Base-by-base conservation (phyloP, 495 filamentous ascomycete genomes). In the Parmelia sp. region DNA sequence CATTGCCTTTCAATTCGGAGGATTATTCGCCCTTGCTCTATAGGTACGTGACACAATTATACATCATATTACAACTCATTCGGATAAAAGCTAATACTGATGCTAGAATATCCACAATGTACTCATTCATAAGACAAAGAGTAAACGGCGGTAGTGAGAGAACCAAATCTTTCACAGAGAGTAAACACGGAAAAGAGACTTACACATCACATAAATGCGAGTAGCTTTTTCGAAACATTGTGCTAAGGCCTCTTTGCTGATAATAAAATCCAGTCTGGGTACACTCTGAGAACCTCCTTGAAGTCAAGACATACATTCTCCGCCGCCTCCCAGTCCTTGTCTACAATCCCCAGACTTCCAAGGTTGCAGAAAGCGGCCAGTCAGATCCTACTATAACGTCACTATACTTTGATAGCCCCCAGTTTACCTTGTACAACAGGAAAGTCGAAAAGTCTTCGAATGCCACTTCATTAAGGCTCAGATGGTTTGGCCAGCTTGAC, bases 301-400 rank as follows among this genome's bases (percentile, higher is more conserved):
- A 98, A 76, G 90, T 96, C 66, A 97, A 97, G 78, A 97, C 94
- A 17, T 87, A 88, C 61, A 94, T 98, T 63, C 82, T 97, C 9
- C 89, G 94, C 53, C 90, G 88, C 47, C 81, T 98, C 14, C 94
- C 94, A 2, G 85, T 93, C 39, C 85, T 98, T 15, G 86, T 98
- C 42, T 98, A 96, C 74, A 97, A 94, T 71, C 88, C 94, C 47
- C 83, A 87, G 60, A 85, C 87, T 49, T 87, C 90, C 4, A 93
- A 91, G 67, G 80, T 90, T 66, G 84, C 90, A 35, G 86, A 90
- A 60, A 86, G 87, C 66, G 81, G 82, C 23, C 84, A 90, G 65
- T 82, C 86, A 44, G 93, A 97, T 71, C 94, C 95, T 4, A 90
- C 89, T 37, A 89, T 98, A 71, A 97, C 91, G 27, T 96, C 92